Conservation (phyloP, 73 alveolate genomes). For the Effrenium voratum region DNA sequence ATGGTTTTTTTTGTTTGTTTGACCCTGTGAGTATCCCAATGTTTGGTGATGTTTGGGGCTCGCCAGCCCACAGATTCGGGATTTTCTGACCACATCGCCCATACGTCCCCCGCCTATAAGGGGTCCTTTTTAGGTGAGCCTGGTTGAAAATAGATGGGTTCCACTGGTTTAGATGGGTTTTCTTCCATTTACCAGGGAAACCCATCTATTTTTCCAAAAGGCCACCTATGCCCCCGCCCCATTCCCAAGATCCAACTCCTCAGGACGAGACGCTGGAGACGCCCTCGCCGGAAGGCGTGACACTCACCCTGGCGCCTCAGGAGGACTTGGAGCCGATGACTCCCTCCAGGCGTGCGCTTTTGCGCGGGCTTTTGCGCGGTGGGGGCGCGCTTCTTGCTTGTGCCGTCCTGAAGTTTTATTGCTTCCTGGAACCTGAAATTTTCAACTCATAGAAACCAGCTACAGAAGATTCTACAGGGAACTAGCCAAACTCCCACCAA, state of each 20-base stretch:
- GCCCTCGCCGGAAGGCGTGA: neutral
- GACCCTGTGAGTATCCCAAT: too few species aligned
- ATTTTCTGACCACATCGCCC: too few species aligned
- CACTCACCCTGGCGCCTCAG: neutral
- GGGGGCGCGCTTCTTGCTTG: neutral
- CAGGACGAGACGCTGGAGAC: neutral
- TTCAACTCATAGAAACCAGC: neutral
- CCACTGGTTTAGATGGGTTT: neutral
- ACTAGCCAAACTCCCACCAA: neutral
- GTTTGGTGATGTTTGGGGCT: too few species aligned
- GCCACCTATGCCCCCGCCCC: neutral
- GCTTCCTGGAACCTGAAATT: neutral
- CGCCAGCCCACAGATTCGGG: too few species aligned
- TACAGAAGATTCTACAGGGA: neutral
- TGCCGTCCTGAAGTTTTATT: neutral
- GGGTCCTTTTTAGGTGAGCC: too few species aligned
- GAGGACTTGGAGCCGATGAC: slow-evolving; percentile 55
- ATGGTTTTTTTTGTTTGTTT: too few species aligned
- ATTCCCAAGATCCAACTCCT: neutral
- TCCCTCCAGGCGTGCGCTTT: neutral
- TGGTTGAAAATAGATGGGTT: too few species aligned
- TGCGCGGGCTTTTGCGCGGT: neutral
- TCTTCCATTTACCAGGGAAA: neutral
- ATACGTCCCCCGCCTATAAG: too few species aligned
- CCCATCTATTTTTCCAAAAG: neutral